phyloP scores from a whole-genome alignment of 2,329 filamentous ascomycete genomes.

The Shiraia bambusicola region DNA sequence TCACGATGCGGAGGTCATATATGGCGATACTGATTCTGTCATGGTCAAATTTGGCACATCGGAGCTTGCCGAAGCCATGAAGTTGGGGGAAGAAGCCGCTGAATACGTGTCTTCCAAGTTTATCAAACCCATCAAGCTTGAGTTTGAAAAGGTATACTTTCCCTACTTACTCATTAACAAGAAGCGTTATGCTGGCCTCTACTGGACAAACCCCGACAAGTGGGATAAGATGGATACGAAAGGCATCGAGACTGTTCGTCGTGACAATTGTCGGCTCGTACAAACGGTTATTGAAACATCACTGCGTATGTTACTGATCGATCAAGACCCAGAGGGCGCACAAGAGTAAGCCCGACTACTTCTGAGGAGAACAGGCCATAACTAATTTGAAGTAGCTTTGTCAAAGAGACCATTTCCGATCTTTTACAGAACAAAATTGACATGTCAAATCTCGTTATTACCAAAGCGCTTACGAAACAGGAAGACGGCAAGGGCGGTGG shows the following conservation, averaged over 20 bases:
- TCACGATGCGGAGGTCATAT: slow-evolving; percentile 95
- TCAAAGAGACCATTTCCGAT: slow-evolving; percentile 54
- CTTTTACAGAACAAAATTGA: slow-evolving; percentile 96
- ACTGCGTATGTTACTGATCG: slow-evolving; percentile 90
- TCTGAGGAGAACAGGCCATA: slow-evolving; percentile 41
- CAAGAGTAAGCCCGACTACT: slow-evolving; percentile 71
- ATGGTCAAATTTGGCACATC: slow-evolving; percentile 98
- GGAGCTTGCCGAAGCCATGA: slow-evolving; percentile 87
- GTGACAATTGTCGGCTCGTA: slow-evolving; percentile 94
- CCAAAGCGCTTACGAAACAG: slow-evolving; percentile 85
- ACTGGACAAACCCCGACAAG: slow-evolving; percentile 92
- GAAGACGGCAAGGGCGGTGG: slow-evolving; percentile 39
- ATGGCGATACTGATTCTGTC: slow-evolving; percentile 98
- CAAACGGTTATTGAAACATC: slow-evolving; percentile 98
- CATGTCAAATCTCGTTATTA: slow-evolving; percentile 99
- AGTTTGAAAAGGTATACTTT: slow-evolving; percentile 99
- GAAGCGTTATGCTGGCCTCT: slow-evolving; percentile 97
- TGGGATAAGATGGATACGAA: slow-evolving; percentile 99
- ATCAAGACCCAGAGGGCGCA: slow-evolving; percentile 84
- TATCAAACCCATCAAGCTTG: slow-evolving; percentile 93
- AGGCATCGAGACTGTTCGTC: slow-evolving; percentile 94
- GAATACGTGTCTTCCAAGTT: slow-evolving; percentile 89
- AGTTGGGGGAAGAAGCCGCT: slow-evolving; percentile 89
- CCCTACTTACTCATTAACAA: slow-evolving; percentile 99
- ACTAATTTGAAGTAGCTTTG: slow-evolving; percentile 5